A percentile compares a stretch with the other conserved stretches of the same genome.
Evolutionary conservation across 2,329 filamentous ascomycete species (phyloP).

Genomic region (Grosmannia serpens): DNA sequence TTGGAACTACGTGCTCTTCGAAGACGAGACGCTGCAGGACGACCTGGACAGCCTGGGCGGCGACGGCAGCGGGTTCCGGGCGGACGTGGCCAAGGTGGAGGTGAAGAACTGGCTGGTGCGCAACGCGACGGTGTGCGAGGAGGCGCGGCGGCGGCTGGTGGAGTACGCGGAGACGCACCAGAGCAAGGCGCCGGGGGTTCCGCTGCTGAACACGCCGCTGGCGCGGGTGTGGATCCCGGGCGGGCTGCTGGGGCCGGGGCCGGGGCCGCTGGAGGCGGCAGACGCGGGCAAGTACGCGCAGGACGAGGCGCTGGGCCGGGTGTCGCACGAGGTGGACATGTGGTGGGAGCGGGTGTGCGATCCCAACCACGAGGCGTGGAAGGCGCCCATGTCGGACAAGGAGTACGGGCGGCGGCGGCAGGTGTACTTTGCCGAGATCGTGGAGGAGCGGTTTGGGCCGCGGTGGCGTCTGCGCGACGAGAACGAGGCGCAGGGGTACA

Average conservation of each 20-base stretch:
- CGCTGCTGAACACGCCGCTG: constrained; percentile 38
- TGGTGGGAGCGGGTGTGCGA: constrained; percentile 54
- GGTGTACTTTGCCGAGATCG: constrained; percentile 46
- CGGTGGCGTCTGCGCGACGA: constrained; percentile 30
- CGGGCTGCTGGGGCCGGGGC: constrained; percentile 32
- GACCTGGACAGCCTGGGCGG: constrained; percentile 39
- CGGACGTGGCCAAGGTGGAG: constrained; percentile 46
- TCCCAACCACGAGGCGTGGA: constrained; percentile 48
- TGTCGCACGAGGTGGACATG: constrained; percentile 52
- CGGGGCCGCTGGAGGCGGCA: constrained; percentile 35
- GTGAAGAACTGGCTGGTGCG: constrained; percentile 52
- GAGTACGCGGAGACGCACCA: constrained; percentile 41
- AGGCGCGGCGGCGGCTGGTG: constrained; percentile 40
- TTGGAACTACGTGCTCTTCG: constrained; percentile 55
- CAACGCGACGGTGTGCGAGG: constrained; percentile 46
- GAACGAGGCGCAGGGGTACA: constrained; percentile 17
- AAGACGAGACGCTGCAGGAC: constrained; percentile 37
- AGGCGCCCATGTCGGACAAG: constrained; percentile 46
- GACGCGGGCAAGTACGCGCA: constrained; percentile 47
- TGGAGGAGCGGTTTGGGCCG: constrained; percentile 43
- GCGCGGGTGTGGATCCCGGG: constrained; percentile 46
- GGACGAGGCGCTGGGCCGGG: constrained; percentile 45
- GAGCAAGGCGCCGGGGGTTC: constrained; percentile 35
- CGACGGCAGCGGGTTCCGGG: constrained; percentile 41
- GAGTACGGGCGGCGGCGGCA: constrained; percentile 46